A percentile compares a stretch with the other conserved stretches of the same genome.
Conservation (phyloP, 768 basidiomycete genomes). For the Neoboletus brunneissimus region DNA sequence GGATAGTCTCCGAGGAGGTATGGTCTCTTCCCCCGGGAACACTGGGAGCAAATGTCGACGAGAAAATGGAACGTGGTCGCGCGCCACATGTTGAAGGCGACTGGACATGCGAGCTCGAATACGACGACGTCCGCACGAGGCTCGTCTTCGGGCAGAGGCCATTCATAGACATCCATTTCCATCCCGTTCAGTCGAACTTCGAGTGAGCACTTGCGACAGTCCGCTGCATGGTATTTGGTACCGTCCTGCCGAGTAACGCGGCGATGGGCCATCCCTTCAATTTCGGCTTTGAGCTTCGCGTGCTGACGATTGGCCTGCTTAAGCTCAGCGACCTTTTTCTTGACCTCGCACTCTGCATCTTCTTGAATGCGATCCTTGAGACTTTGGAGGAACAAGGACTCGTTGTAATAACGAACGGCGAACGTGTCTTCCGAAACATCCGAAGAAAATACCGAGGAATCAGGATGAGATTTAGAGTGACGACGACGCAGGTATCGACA, state of each 20-base stretch:
- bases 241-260: too few species aligned
- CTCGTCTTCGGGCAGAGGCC: conserved; percentile 40
- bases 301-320: conserved; percentile 8
- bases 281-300: not conserved
- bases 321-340: conserved; percentile 26
- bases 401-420: conserved; percentile 35
- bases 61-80: conserved; percentile 26
- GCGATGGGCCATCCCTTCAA: not conserved
- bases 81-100: conserved; percentile 39
- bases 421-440: conserved; percentile 23
- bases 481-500: conserved; percentile 35
- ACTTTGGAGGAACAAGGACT: conserved; percentile 18
- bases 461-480: conserved; percentile 8
- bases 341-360: conserved; percentile 19
- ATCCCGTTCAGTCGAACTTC: conserved; percentile 12
- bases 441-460: conserved; percentile 36
- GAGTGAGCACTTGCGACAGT: conserved; percentile 25
- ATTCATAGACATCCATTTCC: conserved; percentile 39
- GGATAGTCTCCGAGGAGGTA: conserved; percentile 3
- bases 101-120: conserved; percentile 42
- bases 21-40: not conserved
- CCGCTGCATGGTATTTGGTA: not conserved
- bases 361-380: conserved; percentile 33
- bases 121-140: conserved; percentile 28
- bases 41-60: conserved; percentile 30